A percentile compares a stretch with the other conserved stretches of the same genome.
These are phyloP conservation scores for Carnegiea gigantea DNA, from an alignment of 179 eudicot species.

Conservation along the genomic window DNA sequence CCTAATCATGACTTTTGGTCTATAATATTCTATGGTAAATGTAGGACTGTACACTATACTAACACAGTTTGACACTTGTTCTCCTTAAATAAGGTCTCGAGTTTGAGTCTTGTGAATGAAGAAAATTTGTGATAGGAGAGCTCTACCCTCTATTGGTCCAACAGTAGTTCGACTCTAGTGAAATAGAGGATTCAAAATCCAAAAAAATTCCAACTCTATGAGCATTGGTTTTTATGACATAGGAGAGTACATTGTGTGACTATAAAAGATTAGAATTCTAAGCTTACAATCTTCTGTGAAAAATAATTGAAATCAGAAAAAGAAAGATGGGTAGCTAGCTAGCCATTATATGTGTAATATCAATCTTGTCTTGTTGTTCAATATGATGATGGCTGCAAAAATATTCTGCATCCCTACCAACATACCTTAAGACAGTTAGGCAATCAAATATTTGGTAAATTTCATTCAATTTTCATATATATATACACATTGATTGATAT, in stretches of 20 bases:
- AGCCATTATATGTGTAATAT: neutral
- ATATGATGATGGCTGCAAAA: conserved; percentile 31
- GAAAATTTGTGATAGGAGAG: too few species aligned
- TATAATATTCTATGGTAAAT: neutral
- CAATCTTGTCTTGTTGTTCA: conserved; percentile 26
- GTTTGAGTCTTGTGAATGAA: too few species aligned
- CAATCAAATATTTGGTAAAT: conserved; percentile 23
- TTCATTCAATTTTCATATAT: conserved; percentile 25
- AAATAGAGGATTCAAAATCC: too few species aligned
- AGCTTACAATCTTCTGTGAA: too few species aligned
- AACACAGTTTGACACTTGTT: too few species aligned
- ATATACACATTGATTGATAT: neutral
- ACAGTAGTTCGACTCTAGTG: too few species aligned
- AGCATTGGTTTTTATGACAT: neutral
- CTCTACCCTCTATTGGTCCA: too few species aligned
- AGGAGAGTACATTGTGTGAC: too few species aligned
- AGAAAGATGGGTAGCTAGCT: neutral
- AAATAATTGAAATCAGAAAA: neutral
- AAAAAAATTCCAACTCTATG: too few species aligned
- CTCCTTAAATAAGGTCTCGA: too few species aligned
- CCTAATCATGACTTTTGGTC: neutral
- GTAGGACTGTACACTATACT: neutral
- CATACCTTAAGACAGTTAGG: conserved; percentile 18
- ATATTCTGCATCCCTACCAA: conserved; percentile 36
- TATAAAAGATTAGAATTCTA: too few species aligned